phyloP scores from a whole-genome alignment of 2,329 filamentous ascomycete genomes.

The Phyllosticta citribraziliensis region DNA sequence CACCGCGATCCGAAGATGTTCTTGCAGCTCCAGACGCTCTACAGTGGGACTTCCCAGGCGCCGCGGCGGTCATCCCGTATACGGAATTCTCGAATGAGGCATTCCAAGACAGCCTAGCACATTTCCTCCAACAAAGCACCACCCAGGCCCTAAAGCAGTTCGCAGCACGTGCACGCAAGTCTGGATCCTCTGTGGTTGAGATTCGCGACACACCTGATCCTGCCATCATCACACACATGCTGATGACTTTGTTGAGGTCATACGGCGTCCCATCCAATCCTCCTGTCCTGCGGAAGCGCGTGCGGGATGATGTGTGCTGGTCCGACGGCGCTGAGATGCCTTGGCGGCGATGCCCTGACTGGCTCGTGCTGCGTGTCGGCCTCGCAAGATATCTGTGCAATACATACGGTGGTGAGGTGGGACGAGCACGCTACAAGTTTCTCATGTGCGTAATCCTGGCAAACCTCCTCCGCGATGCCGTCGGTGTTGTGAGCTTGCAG shows the following conservation, averaged over 20 bases:
- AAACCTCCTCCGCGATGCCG: slow-evolving; percentile 35
- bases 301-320: slow-evolving; percentile 54
- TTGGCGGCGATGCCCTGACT: slow-evolving; percentile 54
- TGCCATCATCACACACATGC: slow-evolving; percentile 47
- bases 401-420: slow-evolving; percentile 30
- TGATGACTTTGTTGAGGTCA: slow-evolving; percentile 51
- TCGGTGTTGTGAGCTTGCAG: slow-evolving; percentile 25
- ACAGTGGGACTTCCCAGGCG: slow-evolving; percentile 51
- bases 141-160: slow-evolving; percentile 45
- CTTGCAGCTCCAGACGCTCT: slow-evolving; percentile 44
- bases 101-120: slow-evolving; percentile 41
- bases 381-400: slow-evolving; percentile 43
- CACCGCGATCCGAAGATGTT: slow-evolving; percentile 43
- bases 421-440: slow-evolving; percentile 47
- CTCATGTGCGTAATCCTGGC: slow-evolving; percentile 43
- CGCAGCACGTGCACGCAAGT: slow-evolving; percentile 44
- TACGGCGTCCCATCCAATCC: slow-evolving; percentile 35
- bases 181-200: slow-evolving; percentile 40
- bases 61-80: slow-evolving; percentile 38
- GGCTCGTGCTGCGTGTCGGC: slow-evolving; percentile 52
- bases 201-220: slow-evolving; percentile 49
- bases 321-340: slow-evolving; percentile 36
- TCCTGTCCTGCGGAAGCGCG: slow-evolving; percentile 42
- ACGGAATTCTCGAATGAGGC: slow-evolving; percentile 25
- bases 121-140: slow-evolving; percentile 48